Conservation (phyloP, 2,329 filamentous ascomycete genomes). For the Cladosporium austrohemisphaericum region DNA sequence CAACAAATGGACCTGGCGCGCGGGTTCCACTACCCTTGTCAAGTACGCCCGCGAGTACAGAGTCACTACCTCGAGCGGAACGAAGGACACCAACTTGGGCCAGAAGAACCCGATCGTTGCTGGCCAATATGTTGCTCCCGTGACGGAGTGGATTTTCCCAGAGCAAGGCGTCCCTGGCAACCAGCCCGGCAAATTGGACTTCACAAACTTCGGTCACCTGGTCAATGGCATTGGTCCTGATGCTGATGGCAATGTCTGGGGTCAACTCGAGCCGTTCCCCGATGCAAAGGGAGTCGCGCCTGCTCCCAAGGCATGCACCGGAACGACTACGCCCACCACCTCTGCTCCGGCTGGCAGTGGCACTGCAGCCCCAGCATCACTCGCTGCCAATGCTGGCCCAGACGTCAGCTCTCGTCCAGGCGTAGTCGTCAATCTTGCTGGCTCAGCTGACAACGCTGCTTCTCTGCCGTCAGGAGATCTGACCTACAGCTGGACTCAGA, state of each 20-base stretch:
- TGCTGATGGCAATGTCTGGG: slow-evolving; percentile 31
- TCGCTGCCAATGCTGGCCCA: slow-evolving; percentile 24
- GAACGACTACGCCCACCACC: slow-evolving; percentile 26
- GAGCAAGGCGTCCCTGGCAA: slow-evolving; percentile 39
- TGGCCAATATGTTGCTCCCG: slow-evolving; percentile 41
- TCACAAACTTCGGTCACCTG: slow-evolving; percentile 34
- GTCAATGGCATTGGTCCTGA: slow-evolving; percentile 33
- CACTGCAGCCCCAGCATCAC: slow-evolving; percentile 22
- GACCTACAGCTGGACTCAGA: slow-evolving; percentile 22
- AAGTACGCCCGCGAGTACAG: slow-evolving; percentile 43
- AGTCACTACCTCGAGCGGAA: slow-evolving; percentile 34
- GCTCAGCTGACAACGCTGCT: slow-evolving; percentile 29
- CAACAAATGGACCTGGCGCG: slow-evolving; percentile 34
- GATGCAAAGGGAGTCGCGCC: slow-evolving; percentile 27
- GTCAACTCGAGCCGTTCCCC: slow-evolving; percentile 29
- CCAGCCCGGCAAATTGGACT: slow-evolving; percentile 33
- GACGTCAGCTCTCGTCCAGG: slow-evolving; percentile 26
- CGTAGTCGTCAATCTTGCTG: slow-evolving; percentile 22
- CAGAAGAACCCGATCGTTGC: slow-evolving; percentile 38
- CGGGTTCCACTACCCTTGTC: slow-evolving; percentile 25
- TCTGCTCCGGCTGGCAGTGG: slow-evolving; percentile 34
- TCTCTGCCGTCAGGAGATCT: slow-evolving; percentile 23
- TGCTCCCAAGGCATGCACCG: slow-evolving; percentile 26
- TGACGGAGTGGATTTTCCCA: slow-evolving; percentile 44
- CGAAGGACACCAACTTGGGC: slow-evolving; percentile 33